Percentiles rank a stretch among this genome's conserved stretches.
These are phyloP conservation scores for Hydnomerulius pinastri DNA, from an alignment of 768 basidiomycete species.

Conservation along the genomic window DNA sequence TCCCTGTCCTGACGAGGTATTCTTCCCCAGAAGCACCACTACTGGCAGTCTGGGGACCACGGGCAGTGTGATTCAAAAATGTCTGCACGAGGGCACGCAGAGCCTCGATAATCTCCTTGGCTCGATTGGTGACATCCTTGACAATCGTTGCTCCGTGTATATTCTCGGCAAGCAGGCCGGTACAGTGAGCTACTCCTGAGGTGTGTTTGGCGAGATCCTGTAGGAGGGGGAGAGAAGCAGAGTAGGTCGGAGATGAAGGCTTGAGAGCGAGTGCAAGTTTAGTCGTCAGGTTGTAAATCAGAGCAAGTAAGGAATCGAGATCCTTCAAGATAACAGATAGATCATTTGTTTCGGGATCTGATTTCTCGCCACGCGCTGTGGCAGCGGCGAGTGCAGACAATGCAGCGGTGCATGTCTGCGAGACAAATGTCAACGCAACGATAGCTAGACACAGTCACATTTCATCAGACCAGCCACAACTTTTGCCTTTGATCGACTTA, in stretches of 20 bases:
- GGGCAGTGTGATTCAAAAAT: slow-evolving; percentile 39
- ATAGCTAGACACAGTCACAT: slow-evolving; percentile 6
- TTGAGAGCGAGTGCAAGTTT: slow-evolving; percentile 66
- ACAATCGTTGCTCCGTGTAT: slow-evolving; percentile 49
- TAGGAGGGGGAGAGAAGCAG: slow-evolving; percentile 51
- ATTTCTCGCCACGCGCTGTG: neutral
- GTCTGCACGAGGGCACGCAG: slow-evolving; percentile 45
- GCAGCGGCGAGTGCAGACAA: slow-evolving; percentile 9
- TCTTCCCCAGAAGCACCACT: slow-evolving; percentile 39
- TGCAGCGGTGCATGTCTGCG: slow-evolving; percentile 23
- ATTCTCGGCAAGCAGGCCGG: slow-evolving; percentile 40
- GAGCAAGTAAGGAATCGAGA: slow-evolving; percentile 54
- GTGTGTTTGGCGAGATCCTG: slow-evolving; percentile 53
- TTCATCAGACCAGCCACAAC: neutral
- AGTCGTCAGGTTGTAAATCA: slow-evolving; percentile 57
- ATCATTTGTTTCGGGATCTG: slow-evolving; percentile 17
- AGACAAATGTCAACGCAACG: slow-evolving; percentile 10
- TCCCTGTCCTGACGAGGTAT: slow-evolving; percentile 57
- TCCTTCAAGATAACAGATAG: slow-evolving; percentile 53
- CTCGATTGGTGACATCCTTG: slow-evolving; percentile 43
- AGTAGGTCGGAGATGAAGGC: slow-evolving; percentile 53
- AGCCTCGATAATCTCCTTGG: slow-evolving; percentile 45
- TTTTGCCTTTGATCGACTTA: slow-evolving; percentile 9
- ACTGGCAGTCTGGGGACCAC: slow-evolving; percentile 15
- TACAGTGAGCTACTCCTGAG: slow-evolving; percentile 53